Percentiles rank a stretch among this genome's conserved stretches.
phyloP scores from a whole-genome alignment of 2,329 filamentous ascomycete genomes.

The Exophiala spinifera region DNA sequence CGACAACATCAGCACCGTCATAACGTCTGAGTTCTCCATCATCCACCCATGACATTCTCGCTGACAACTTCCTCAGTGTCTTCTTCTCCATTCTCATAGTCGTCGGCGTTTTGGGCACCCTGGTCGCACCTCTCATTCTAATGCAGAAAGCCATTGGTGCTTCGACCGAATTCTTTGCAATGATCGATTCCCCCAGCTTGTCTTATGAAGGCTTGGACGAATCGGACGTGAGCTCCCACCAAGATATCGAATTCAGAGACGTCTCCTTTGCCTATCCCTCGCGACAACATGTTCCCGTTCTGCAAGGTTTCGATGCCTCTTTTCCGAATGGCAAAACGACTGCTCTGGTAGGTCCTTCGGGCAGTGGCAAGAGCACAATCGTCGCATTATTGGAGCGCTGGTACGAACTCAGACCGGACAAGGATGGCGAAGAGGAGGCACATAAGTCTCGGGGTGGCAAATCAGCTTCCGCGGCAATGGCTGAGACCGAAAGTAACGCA shows the following conservation, averaged over 20 bases:
- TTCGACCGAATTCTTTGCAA: constrained; percentile 72
- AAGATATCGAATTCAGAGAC: constrained; percentile 59
- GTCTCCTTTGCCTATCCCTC: constrained; percentile 71
- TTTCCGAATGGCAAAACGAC: constrained; percentile 40
- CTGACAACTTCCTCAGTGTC: constrained; percentile 29
- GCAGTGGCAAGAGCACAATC: constrained; percentile 47
- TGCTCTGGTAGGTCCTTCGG: constrained; percentile 46
- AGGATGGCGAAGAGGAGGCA: constrained; percentile 1
- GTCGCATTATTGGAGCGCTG: constrained; percentile 44
- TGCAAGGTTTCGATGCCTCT: constrained; percentile 35
- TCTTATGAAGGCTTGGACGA: constrained; percentile 38
- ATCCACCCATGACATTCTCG: not conserved
- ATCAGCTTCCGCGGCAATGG: not conserved
- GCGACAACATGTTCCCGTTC: constrained; percentile 36
- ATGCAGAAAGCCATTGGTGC: constrained; percentile 72
- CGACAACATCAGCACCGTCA: constrained; percentile 36
- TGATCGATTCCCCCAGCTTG: constrained; percentile 66
- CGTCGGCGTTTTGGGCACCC: constrained; percentile 38
- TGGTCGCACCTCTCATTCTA: constrained; percentile 36
- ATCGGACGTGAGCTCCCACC: constrained; percentile 58
- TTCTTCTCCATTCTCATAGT: constrained; percentile 44
- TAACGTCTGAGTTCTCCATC: constrained; percentile 33
- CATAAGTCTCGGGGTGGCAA: not conserved
- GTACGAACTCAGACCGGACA: constrained; percentile 34
- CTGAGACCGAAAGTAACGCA: not conserved